A percentile compares a stretch with the other conserved stretches of the same genome.
These are phyloP conservation scores for Lactifluus piperatus DNA, from an alignment of 768 basidiomycete genomes.

Conservation along the genomic window DNA sequence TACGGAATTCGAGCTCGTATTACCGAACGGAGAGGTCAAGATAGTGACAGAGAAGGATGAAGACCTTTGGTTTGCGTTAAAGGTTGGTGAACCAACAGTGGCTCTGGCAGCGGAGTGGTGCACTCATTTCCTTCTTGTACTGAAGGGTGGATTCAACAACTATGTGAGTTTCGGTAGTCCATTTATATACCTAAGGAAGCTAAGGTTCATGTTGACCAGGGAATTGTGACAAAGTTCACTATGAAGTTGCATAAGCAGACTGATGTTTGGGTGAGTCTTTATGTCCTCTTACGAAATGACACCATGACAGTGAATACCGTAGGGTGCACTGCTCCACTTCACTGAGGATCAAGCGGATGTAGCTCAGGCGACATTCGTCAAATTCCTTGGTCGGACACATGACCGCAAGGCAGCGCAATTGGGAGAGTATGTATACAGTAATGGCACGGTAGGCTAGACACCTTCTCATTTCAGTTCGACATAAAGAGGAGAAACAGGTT, in stretches of 20 bases:
- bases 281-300: background rate
- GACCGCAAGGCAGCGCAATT: slow-evolving; percentile 3
- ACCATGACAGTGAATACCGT: background rate
- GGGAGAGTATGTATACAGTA: background rate
- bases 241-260: slow-evolving; percentile 2
- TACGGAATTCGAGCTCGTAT: slow-evolving; percentile 19
- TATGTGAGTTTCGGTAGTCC: background rate
- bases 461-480: slow-evolving; percentile 19
- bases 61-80: slow-evolving; percentile 14
- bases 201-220: background rate
- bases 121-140: background rate
- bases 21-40: slow-evolving; percentile 16
- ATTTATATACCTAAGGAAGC: background rate
- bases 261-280: slow-evolving; percentile 10
- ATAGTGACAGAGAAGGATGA: slow-evolving; percentile 12
- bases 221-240: slow-evolving; percentile 15
- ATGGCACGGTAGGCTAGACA: slow-evolving; percentile 26
- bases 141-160: slow-evolving; percentile 14
- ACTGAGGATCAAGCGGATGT: background rate
- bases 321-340: slow-evolving; percentile 1
- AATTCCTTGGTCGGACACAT: background rate
- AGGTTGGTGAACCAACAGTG: background rate
- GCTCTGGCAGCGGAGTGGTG: too few relatives aligned
- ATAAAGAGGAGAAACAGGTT: slow-evolving; percentile 22
- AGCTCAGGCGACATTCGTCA: background rate